These are phyloP conservation scores for Cyclostephanos invisitatus DNA, from an alignment of 108 stramenopile genomes.

Conservation along the genomic window DNA sequence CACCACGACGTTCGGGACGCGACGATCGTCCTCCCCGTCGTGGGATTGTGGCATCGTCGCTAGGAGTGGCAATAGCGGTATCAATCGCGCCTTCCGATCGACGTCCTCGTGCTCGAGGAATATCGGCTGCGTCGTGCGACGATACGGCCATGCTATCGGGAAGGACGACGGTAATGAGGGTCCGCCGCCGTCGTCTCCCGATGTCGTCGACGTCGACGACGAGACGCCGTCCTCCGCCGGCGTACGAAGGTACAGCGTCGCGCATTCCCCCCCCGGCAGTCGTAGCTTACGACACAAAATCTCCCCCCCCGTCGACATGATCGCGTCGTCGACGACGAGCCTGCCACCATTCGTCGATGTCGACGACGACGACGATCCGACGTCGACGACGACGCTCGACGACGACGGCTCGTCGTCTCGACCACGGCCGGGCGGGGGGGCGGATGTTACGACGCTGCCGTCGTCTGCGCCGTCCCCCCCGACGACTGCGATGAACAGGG, in stretches of 20 bases:
- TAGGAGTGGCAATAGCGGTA: constrained; percentile 36
- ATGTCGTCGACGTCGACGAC: not conserved
- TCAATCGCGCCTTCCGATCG: constrained; percentile 31
- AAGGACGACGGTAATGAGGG: constrained; percentile 9
- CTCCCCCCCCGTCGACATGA: constrained; percentile 31
- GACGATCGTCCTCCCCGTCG: constrained; percentile 7
- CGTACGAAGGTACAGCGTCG: constrained; percentile 46
- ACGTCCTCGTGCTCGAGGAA: constrained; percentile 38
- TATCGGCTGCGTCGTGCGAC: constrained; percentile 37
- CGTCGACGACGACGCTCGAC: constrained; percentile 40
- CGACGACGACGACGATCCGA: constrained; percentile 16
- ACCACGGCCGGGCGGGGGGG: not conserved
- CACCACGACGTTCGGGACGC: constrained; percentile 43
- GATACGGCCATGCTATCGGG: constrained; percentile 47
- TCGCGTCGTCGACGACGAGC: constrained; percentile 32
- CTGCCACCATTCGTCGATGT: too few species aligned
- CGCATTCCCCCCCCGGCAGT: constrained; percentile 22
- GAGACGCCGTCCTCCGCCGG: constrained; percentile 1
- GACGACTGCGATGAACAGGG: constrained; percentile 54
- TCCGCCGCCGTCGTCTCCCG: not conserved
- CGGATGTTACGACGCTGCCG: not conserved
- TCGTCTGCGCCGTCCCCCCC: not conserved
- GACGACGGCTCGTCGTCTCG: not conserved
- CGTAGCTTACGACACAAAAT: constrained; percentile 39
- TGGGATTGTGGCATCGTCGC: constrained; percentile 37